Percentiles rank a stretch among this genome's conserved stretches.
Evolutionary conservation across 2,329 filamentous ascomycete species (phyloP).

Genomic region (Onygenales sp.): DNA sequence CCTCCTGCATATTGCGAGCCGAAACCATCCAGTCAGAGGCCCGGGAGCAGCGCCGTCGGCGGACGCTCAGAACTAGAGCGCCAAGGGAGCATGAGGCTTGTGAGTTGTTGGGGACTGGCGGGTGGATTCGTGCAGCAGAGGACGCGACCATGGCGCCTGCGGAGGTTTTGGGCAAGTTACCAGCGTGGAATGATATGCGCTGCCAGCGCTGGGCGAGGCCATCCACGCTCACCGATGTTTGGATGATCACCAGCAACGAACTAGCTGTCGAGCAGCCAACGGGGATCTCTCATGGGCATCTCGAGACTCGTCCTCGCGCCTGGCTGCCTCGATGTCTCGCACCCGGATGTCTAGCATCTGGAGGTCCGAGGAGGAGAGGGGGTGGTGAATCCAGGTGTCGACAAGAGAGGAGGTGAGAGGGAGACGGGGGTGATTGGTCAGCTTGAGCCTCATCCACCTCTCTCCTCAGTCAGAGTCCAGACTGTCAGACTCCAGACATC

Average conservation of each 20-base stretch:
- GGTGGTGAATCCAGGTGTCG: too few species aligned
- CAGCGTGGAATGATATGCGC: too few species aligned
- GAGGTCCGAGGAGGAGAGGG: too few species aligned
- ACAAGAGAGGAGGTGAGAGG: background rate
- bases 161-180: background rate
- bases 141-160: background rate
- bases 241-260: background rate
- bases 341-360: too few species aligned
- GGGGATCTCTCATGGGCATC: background rate
- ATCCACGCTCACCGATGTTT: too few species aligned
- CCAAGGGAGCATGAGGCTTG: background rate
- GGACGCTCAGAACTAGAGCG: background rate
- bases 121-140: constrained; percentile 6
- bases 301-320: background rate
- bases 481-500: background rate
- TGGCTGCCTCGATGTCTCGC: too few species aligned
- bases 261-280: background rate
- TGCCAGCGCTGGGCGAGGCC: too few species aligned
- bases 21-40: constrained; percentile 6
- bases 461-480: too few species aligned
- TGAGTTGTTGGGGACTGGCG: background rate
- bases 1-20: constrained; percentile 5
- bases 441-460: background rate
- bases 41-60: constrained; percentile 2
- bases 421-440: background rate